Conservation (phyloP, 1,284 basidiomycete genomes). For the Ceratobasidium papillatum region DNA sequence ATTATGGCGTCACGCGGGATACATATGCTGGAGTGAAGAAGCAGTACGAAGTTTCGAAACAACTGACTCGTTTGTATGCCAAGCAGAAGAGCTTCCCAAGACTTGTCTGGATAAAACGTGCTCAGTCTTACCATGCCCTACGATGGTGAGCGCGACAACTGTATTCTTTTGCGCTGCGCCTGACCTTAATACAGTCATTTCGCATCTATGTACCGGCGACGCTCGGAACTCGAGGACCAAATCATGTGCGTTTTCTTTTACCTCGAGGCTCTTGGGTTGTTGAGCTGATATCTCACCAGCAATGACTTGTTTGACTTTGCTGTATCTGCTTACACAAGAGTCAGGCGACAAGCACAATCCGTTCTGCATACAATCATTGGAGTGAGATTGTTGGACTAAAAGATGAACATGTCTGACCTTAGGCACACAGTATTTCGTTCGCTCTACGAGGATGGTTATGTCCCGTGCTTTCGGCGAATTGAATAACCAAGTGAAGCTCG, state of each 20-base stretch:
- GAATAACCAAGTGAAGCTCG: slow-evolving; percentile 49
- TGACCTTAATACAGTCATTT: slow-evolving; percentile 43
- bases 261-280: neutral
- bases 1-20: slow-evolving; percentile 71
- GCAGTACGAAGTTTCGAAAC: slow-evolving; percentile 70
- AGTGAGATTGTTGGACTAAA: slow-evolving; percentile 55
- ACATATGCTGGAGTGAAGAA: slow-evolving; percentile 72
- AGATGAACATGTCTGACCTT: slow-evolving; percentile 26
- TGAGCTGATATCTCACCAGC: neutral
- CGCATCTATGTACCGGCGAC: slow-evolving; percentile 69
- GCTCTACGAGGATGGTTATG: slow-evolving; percentile 78
- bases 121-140: slow-evolving; percentile 73
- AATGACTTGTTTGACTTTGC: slow-evolving; percentile 70
- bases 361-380: slow-evolving; percentile 73
- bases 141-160: slow-evolving; percentile 55
- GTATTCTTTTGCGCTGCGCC: neutral
- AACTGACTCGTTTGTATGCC: slow-evolving; percentile 72
- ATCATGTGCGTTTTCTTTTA: slow-evolving; percentile 72
- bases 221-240: slow-evolving; percentile 82
- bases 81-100: slow-evolving; percentile 80
- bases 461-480: slow-evolving; percentile 78
- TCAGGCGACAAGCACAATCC: slow-evolving; percentile 79
- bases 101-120: slow-evolving; percentile 79
- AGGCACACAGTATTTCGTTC: slow-evolving; percentile 75
- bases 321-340: slow-evolving; percentile 83